These are phyloP conservation scores for Gentiana straminea DNA, from an alignment of 257 asterid genomes.

Conservation along the genomic window DNA sequence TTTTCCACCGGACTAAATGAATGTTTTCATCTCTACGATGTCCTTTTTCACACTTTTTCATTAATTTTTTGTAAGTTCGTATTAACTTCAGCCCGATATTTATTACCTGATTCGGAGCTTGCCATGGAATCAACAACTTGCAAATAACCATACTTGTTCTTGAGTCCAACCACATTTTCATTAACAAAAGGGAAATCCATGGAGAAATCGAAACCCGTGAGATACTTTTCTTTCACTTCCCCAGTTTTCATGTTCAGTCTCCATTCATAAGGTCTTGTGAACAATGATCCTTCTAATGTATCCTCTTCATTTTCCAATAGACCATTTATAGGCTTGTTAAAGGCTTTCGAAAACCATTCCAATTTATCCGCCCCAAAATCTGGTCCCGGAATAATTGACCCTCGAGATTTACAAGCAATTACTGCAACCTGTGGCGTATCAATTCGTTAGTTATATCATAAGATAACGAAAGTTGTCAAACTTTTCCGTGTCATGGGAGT, in stretches of 20 bases:
- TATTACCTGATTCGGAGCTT: constrained; percentile 33
- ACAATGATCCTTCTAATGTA: constrained; percentile 10
- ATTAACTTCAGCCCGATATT: too few relatives aligned
- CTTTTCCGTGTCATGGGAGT: too few relatives aligned
- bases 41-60: too few relatives aligned
- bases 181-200: too few relatives aligned
- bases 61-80: too few relatives aligned
- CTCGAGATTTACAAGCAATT: constrained; percentile 31
- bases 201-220: too few relatives aligned
- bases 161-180: constrained; percentile 21
- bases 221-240: too few relatives aligned
- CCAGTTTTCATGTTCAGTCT: too few relatives aligned
- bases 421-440: constrained; percentile 27
- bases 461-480: too few relatives aligned
- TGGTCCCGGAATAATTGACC: constrained; percentile 45
- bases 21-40: too few relatives aligned
- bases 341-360: constrained; percentile 37
- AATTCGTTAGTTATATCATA: too few relatives aligned
- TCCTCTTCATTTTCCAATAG: background rate
- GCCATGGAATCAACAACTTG: constrained; percentile 26
- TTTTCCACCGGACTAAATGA: too few relatives aligned
- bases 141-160: constrained; percentile 34
- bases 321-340: constrained; percentile 9
- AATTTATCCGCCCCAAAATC: constrained; percentile 31
- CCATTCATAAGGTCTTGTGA: constrained; percentile 42